Percentiles rank a stretch among this genome's conserved stretches.
phyloP scores from a whole-genome alignment of 2,329 filamentous ascomycete genomes.

The Dryadomyces quercus-mongolicae region DNA sequence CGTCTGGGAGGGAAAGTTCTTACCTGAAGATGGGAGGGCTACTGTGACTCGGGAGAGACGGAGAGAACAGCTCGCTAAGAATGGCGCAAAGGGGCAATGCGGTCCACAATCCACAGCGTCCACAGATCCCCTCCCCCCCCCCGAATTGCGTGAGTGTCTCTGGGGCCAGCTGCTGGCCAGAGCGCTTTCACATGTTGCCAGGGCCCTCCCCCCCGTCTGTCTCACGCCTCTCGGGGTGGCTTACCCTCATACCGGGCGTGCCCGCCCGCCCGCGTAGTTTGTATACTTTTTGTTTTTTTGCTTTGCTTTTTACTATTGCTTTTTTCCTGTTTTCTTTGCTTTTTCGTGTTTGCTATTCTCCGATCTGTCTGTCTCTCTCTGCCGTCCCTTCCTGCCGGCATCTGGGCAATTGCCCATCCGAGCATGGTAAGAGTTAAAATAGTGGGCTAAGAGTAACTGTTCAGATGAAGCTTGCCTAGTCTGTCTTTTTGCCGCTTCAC shows the following conservation, averaged over 20 bases:
- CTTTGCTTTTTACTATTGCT: neutral
- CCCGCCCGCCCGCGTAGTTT: neutral
- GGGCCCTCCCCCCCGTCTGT: too few species aligned
- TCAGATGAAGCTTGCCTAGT: too few species aligned
- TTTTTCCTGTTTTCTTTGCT: neutral
- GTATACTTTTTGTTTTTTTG: neutral
- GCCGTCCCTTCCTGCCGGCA: neutral
- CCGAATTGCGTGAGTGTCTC: too few species aligned
- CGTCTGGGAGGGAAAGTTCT: too few species aligned
- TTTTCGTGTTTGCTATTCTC: neutral
- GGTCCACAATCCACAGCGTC: too few species aligned
- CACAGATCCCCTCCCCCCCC: too few species aligned
- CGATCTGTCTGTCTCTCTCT: neutral
- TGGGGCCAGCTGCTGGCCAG: neutral
- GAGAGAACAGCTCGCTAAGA: too few species aligned
- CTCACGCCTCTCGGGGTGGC: neutral
- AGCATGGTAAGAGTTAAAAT: neutral
- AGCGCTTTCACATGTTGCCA: neutral
- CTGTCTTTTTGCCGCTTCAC: too few species aligned
- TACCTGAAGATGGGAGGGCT: too few species aligned
- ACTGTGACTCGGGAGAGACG: too few species aligned
- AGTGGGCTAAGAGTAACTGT: neutral
- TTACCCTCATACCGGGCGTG: neutral
- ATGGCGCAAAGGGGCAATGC: too few species aligned
- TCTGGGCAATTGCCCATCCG: neutral